Percentiles rank a stretch among this genome's conserved stretches.
Evolutionary conservation across 2,329 filamentous ascomycete species (phyloP).

Genomic region (Trichoderma semiorbis): DNA sequence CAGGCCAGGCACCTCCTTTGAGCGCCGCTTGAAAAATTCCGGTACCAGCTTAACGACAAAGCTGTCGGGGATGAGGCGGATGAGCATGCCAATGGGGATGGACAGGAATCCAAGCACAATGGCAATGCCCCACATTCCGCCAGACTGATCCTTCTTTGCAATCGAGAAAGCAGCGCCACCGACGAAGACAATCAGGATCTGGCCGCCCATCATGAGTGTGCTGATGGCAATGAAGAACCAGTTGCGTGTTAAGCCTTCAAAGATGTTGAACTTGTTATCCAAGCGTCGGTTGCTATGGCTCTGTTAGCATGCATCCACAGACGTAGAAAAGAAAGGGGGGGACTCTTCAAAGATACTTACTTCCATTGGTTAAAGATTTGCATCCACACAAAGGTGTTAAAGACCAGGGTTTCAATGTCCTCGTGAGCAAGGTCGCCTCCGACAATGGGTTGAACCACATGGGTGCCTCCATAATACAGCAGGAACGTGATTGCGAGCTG

Average conservation of each 20-base stretch:
- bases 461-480: conserved; percentile 69
- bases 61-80: conserved; percentile 79
- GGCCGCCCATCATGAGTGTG: conserved; percentile 80
- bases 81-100: conserved; percentile 74
- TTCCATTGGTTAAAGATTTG: conserved; percentile 99
- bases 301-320: conserved; percentile 19
- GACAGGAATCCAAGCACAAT: conserved; percentile 81
- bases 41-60: conserved; percentile 54
- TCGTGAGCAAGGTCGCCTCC: conserved; percentile 35
- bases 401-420: conserved; percentile 76
- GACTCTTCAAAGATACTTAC: conserved; percentile 47
- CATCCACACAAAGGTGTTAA: conserved; percentile 99
- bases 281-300: conserved; percentile 72
- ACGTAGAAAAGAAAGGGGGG: too few species aligned
- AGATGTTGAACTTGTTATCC: conserved; percentile 94
- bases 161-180: conserved; percentile 81
- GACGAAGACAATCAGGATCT: conserved; percentile 85
- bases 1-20: conserved; percentile 48
- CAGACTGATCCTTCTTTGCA: conserved; percentile 55
- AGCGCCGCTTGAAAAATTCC: conserved; percentile 49
- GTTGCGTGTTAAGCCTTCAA: conserved; percentile 81
- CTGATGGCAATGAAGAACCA: conserved; percentile 88
- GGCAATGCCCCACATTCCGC: conserved; percentile 83
- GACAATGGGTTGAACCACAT: conserved; percentile 40
- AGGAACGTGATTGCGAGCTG: conserved; percentile 78